phyloP scores from a whole-genome alignment of 225 moss, liverwort and hornwort genomes.

The Bryoerythrophyllum caledonicum region DNA sequence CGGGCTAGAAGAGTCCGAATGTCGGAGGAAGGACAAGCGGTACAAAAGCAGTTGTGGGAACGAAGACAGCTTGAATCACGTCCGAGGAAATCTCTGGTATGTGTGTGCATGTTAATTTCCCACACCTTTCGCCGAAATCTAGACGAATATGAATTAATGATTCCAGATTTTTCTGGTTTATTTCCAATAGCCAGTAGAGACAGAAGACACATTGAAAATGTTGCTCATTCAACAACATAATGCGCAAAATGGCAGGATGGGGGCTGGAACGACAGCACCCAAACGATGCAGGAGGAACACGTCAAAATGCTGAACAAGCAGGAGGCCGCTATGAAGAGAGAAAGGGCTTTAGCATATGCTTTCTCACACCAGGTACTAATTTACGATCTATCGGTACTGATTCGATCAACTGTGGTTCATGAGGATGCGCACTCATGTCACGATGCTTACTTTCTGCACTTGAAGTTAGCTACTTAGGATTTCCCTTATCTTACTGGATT shows the following conservation, averaged over 20 bases:
- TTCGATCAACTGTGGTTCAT: background rate
- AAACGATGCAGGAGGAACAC: constrained; percentile 69
- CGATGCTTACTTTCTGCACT: background rate
- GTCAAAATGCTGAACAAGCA: constrained; percentile 60
- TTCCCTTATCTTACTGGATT: background rate
- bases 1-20: constrained; percentile 55
- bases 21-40: constrained; percentile 61
- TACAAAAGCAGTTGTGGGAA: constrained; percentile 51
- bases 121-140: background rate
- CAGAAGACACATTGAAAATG: background rate
- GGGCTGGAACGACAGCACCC: constrained; percentile 85
- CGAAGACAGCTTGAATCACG: constrained; percentile 43
- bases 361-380: constrained; percentile 80
- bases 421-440: background rate
- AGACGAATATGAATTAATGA: background rate
- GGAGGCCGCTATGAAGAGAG: constrained; percentile 84
- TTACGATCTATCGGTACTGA: background rate
- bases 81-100: constrained; percentile 41
- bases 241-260: constrained; percentile 41
- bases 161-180: background rate
- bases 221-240: background rate
- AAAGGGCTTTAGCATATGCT: constrained; percentile 88
- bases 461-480: background rate
- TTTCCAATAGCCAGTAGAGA: background rate
- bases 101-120: background rate